Evolutionary conservation across 2,329 filamentous ascomycete species (phyloP), one percentile per base, ranked within the genome.

Genomic region (Ophiostoma tasmaniense): DNA sequence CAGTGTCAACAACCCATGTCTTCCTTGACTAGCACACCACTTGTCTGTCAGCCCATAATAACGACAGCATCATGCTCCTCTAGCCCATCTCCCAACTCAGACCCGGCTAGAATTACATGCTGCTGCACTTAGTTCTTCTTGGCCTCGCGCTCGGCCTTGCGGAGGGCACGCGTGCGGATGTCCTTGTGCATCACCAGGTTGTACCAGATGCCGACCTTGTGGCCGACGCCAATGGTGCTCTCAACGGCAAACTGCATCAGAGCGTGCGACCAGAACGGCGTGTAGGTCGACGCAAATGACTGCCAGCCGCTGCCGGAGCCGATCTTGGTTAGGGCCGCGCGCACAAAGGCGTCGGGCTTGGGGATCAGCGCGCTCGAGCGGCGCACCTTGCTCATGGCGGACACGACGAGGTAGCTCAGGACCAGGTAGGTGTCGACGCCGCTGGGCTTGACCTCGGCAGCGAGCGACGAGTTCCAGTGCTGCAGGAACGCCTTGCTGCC

Each of bases 401-500:
- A 94, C 4, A 93, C 96, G 75, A 99, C 91, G 65, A 99, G 87
- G 79, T 99, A 96, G 74, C 90, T 93, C 74, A 98, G 86, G 35
- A 96, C 89, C 66, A 98, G 87, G 79, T 98, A 89, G n/a, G 97
- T 93, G 72, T 92, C 89, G 55, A 99, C 88, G 69, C 92, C 91
- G 74, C 91, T 84, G 1, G 89, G 87, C 72, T 90, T 87, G 37
- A 99, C 85, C 80, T 99, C 95, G 17, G 89, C 86, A 0, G 90
- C 91, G 17, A 99, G 85, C 13, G 95, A 89, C 6, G 88, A 90
- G 73, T 91, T 97, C 95, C 95, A 99, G 76, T 96, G 90, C 80
- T 98, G 94, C 66, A 99, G 85, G 85, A 99, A 99, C 1, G 95
- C 94, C 82, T 99, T 99, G 86, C 90, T 95, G 73, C 95, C 95